These are phyloP conservation scores for Marchantia paleacea DNA, from an alignment of 225 moss, liverwort and hornwort species.

Conservation along the genomic window DNA sequence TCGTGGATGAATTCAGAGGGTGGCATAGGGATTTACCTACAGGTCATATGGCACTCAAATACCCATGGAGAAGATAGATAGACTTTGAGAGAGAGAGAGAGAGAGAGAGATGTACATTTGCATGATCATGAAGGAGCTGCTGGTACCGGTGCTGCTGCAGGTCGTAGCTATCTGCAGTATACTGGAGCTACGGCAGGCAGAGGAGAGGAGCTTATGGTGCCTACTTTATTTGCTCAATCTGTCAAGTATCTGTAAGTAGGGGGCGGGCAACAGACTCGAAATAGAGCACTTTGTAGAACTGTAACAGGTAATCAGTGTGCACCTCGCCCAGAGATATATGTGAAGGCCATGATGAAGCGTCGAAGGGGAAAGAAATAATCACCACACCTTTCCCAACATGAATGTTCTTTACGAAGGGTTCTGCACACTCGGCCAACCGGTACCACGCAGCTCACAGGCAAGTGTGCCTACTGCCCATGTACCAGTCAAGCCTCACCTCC, in stretches of 20 bases:
- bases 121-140: not conserved
- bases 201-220: constrained; percentile 5
- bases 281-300: constrained; percentile 7
- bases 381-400: constrained; percentile 2
- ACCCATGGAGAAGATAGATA: not conserved
- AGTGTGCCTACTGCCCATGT: too few species aligned
- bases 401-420: constrained; percentile 3
- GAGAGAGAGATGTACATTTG: not conserved
- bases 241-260: not conserved
- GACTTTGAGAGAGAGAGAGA: too few species aligned
- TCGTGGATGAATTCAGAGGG: not conserved
- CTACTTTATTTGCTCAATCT: not conserved
- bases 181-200: not conserved
- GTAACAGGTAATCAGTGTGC: not conserved
- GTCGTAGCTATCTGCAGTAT: not conserved
- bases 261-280: constrained; percentile 4
- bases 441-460: not conserved
- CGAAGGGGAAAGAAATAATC: not conserved
- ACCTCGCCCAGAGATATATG: not conserved
- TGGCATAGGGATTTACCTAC: not conserved
- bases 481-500: not conserved
- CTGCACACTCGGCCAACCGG: constrained; percentile 1
- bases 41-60: not conserved
- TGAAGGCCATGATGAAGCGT: not conserved
- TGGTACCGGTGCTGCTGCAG: not conserved